Percentiles rank a stretch among this genome's conserved stretches.
phyloP scores from a whole-genome alignment of 257 asterid genomes.

The Forsythia suspensa region DNA sequence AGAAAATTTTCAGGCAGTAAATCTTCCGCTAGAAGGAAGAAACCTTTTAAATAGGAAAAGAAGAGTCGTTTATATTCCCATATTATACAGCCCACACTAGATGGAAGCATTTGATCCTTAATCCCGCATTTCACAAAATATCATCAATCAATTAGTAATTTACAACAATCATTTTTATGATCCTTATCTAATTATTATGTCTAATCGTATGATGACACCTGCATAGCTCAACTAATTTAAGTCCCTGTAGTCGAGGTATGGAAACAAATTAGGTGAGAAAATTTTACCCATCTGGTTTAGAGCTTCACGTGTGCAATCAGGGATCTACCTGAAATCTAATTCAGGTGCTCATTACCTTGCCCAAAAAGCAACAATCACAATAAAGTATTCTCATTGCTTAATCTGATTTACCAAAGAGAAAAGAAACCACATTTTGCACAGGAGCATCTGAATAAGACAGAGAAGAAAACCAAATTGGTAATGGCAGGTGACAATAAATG shows the following conservation, averaged over 20 bases:
- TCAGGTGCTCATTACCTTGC: background rate
- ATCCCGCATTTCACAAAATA: background rate
- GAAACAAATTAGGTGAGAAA: background rate
- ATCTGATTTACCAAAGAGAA: background rate
- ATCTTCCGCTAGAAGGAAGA: background rate
- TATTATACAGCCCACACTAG: background rate
- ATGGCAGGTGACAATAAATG: background rate
- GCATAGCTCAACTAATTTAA: too few relatives aligned
- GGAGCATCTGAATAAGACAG: background rate
- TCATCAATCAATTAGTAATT: too few relatives aligned
- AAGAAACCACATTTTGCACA: background rate
- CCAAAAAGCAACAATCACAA: background rate
- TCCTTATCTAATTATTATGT: too few relatives aligned
- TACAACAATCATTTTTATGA: too few relatives aligned
- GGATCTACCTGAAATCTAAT: background rate
- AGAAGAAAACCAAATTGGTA: background rate
- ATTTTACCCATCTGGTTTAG: background rate
- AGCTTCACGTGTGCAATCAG: background rate
- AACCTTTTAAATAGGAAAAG: background rate
- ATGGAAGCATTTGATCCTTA: background rate
- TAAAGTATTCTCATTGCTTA: background rate
- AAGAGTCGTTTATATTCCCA: background rate
- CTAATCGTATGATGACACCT: too few relatives aligned
- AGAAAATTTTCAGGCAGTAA: background rate
- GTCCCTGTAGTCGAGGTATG: too few relatives aligned